Evolutionary conservation across 371 early-diverging fungal species (phyloP).

Genomic region (Phascolomyces articulosus): DNA sequence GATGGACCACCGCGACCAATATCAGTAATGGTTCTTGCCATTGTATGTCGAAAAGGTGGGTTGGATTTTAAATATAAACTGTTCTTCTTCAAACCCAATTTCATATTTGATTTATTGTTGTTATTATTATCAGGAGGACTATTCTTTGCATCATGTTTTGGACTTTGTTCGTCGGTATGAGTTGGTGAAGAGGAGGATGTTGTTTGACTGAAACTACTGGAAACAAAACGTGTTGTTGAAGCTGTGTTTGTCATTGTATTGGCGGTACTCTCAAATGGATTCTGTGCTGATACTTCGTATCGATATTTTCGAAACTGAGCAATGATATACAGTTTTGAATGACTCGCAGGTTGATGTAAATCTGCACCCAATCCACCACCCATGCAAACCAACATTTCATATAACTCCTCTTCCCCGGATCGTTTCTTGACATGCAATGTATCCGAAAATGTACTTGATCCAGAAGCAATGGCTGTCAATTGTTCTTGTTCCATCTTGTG

Average conservation of each 20-base stretch:
- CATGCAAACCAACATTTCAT: slow-evolving; percentile 41
- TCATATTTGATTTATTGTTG: slow-evolving; percentile 5
- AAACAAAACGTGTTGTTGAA: neutral
- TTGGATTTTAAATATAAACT: neutral
- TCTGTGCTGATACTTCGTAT: slow-evolving; percentile 10
- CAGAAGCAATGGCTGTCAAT: slow-evolving; percentile 27
- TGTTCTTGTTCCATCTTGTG: slow-evolving; percentile 30
- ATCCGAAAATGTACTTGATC: slow-evolving; percentile 45
- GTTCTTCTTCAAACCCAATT: neutral
- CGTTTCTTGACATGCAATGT: slow-evolving; percentile 43
- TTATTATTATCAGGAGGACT: neutral
- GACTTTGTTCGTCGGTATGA: neutral
- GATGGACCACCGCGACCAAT: neutral
- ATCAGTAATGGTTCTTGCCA: slow-evolving; percentile 1
- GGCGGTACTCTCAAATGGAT: neutral
- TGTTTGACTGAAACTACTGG: slow-evolving; percentile 1
- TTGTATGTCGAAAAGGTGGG: slow-evolving; percentile 4
- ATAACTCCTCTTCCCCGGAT: slow-evolving; percentile 43
- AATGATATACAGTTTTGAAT: slow-evolving; percentile 14
- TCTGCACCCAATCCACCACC: slow-evolving; percentile 60
- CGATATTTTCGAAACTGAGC: slow-evolving; percentile 22
- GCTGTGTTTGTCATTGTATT: neutral
- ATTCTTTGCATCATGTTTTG: neutral
- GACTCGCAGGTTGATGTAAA: slow-evolving; percentile 10
- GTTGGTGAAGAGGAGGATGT: neutral